These are phyloP conservation scores for Furcasterigmium furcatum DNA, from an alignment of 2,329 filamentous ascomycete genomes.

Conservation along the genomic window DNA sequence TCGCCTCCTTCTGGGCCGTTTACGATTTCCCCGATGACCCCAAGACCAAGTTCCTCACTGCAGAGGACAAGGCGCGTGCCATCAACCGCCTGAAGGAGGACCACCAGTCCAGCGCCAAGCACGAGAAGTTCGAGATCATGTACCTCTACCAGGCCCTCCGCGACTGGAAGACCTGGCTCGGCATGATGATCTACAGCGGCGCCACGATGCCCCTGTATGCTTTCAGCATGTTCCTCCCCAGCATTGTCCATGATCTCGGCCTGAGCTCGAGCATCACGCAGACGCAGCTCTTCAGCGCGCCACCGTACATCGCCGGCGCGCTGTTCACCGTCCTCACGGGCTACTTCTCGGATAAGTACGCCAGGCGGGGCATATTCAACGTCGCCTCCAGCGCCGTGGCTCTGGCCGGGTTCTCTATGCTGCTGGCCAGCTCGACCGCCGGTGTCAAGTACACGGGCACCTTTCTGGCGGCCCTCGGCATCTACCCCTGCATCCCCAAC, in stretches of 20 bases:
- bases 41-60: constrained; percentile 57
- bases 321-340: constrained; percentile 67
- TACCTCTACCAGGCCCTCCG: constrained; percentile 71
- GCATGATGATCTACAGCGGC: constrained; percentile 76
- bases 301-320: constrained; percentile 71
- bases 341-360: constrained; percentile 72
- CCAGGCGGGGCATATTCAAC: constrained; percentile 76
- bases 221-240: constrained; percentile 67
- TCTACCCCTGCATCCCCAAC: constrained; percentile 84
- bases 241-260: constrained; percentile 8
- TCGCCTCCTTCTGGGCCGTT: constrained; percentile 73
- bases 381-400: constrained; percentile 67
- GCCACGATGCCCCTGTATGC: constrained; percentile 69
- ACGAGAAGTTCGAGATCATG: constrained; percentile 70
- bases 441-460: constrained; percentile 77
- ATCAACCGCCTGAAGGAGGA: constrained; percentile 68
- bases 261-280: constrained; percentile 42
- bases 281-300: constrained; percentile 71
- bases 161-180: constrained; percentile 83
- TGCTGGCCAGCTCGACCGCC: constrained; percentile 62
- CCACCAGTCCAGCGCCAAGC: constrained; percentile 69
- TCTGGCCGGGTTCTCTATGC: constrained; percentile 75
- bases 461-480: constrained; percentile 82
- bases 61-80: constrained; percentile 67
- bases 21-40: constrained; percentile 80